Evolutionary conservation across 1,284 basidiomycete species (phyloP).

Genomic region (Anthracocystis walkeri): DNA sequence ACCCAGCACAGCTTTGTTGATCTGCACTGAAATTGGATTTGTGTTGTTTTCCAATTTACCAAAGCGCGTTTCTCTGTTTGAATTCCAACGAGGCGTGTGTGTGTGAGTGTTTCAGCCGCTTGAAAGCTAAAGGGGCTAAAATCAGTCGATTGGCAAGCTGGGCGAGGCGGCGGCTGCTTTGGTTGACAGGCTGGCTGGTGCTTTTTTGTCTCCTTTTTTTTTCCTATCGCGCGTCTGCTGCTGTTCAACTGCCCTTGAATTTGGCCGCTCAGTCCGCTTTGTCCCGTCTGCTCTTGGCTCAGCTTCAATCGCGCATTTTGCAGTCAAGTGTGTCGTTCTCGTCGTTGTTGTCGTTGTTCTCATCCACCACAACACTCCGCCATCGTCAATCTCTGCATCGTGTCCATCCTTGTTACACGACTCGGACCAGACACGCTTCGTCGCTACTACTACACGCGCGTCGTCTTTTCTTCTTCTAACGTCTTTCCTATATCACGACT

Average conservation of each 20-base stretch:
- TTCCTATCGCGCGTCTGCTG: too few relatives aligned
- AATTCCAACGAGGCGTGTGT: background rate
- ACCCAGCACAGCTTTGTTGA: constrained; percentile 7
- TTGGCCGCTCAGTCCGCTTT: constrained; percentile 5
- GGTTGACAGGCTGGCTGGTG: constrained; percentile 1
- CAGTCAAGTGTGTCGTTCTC: background rate
- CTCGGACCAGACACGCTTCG: background rate
- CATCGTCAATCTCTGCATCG: too few relatives aligned
- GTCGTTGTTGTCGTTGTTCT: background rate
- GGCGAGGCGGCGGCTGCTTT: background rate
- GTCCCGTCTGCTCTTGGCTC: background rate
- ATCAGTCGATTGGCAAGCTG: background rate
- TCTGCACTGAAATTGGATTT: background rate
- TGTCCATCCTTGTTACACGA: constrained; percentile 10
- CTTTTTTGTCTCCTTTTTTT: background rate
- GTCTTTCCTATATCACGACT: background rate
- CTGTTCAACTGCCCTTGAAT: background rate
- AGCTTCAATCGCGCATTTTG: background rate
- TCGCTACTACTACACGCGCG: background rate
- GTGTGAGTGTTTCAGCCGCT: constrained; percentile 3
- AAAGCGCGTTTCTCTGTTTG: constrained; percentile 4
- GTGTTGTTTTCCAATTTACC: constrained; percentile 1
- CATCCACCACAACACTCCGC: background rate
- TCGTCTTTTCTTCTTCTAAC: background rate
- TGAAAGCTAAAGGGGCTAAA: background rate